Percentiles rank a stretch among this genome's conserved stretches.
These are phyloP conservation scores for Ophiosphaerella narmari DNA, from an alignment of 2,329 filamentous ascomycete genomes.

Conservation along the genomic window DNA sequence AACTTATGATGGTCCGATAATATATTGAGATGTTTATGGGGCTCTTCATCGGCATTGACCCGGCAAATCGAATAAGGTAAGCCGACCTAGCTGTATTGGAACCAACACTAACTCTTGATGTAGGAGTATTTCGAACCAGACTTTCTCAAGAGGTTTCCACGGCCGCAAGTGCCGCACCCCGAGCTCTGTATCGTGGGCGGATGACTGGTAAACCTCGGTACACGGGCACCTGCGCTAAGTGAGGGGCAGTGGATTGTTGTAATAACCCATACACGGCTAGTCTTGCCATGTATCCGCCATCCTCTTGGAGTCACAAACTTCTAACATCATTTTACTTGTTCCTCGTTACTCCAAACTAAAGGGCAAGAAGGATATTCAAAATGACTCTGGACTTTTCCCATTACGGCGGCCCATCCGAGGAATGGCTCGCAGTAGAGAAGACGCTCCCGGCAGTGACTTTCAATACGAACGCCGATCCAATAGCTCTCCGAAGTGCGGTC, in stretches of 20 bases:
- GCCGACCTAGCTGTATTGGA: neutral
- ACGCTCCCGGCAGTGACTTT: constrained; percentile 28
- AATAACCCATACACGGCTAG: neutral
- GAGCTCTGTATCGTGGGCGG: too few species aligned
- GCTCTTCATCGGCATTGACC: too few species aligned
- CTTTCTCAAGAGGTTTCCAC: too few species aligned
- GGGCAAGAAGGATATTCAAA: neutral
- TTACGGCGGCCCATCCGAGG: constrained; percentile 36
- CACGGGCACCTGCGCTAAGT: constrained; percentile 11
- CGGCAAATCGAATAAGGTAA: constrained; percentile 8
- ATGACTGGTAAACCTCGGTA: constrained; percentile 10
- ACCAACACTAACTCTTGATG: too few species aligned
- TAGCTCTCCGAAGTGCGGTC: constrained; percentile 17
- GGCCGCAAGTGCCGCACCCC: too few species aligned
- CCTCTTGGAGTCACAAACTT: neutral
- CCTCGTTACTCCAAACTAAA: neutral
- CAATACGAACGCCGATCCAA: constrained; percentile 24
- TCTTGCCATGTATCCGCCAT: neutral
- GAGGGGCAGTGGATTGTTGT: constrained; percentile 9
- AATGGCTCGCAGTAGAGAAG: constrained; percentile 41
- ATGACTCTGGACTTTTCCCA: constrained; percentile 32
- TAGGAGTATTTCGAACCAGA: too few species aligned
- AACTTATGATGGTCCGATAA: too few species aligned
- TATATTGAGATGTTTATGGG: too few species aligned
- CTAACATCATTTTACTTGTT: neutral